Evolutionary conservation across 2,329 filamentous ascomycete species (phyloP), one percentile per base, ranked within the genome.

Genomic region (Talaromyces amestolkiae): DNA sequence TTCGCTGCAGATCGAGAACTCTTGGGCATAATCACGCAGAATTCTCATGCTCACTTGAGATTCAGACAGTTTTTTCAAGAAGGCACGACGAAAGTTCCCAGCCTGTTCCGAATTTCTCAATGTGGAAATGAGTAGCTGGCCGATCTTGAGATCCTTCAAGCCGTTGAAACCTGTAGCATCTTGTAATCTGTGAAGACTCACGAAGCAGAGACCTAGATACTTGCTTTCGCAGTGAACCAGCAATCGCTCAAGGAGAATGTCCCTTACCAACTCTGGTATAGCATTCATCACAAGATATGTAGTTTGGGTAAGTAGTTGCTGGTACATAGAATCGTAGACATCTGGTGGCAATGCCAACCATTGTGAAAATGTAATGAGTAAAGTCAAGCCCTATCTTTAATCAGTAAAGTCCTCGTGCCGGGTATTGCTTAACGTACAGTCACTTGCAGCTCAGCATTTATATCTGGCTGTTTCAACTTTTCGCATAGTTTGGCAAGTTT

Each of bases 401-500:
- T 65, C 64, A 61, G 65, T 13, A 22, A 5, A n/a, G 3, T 8
- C 37, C 15, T 3, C 2, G 10, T 37, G 31, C 11, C 5, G 45
- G 0, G 13, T 11, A 27, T 5, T 17, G 24, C 31, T 11, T 35
- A 39, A 24, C 71, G 54, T 72, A 79, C 78, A 74, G 76, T 73
- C 27, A 75, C 72, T 58, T 77, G 75, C 17, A 76, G 69, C 13
- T 73, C 69, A 5, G 60, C 54, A 51, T 73, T 64, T 24, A 77
- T 70, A 37, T 70, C 74, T 8, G 72, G 68, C 37, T 70, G 71
- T 4, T 69, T 67, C 13, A 79, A 67, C 67, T 79, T 80, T 54
- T 79, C 77, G 22, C 73, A 75, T 19, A 80, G 63, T 58, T 80
- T 80, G 11, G 71, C 70, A 51, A 79, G 71, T 51, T 77, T 80